Evolutionary conservation across 306 rosid species (phyloP).

Genomic region (Carpinus fangiana): DNA sequence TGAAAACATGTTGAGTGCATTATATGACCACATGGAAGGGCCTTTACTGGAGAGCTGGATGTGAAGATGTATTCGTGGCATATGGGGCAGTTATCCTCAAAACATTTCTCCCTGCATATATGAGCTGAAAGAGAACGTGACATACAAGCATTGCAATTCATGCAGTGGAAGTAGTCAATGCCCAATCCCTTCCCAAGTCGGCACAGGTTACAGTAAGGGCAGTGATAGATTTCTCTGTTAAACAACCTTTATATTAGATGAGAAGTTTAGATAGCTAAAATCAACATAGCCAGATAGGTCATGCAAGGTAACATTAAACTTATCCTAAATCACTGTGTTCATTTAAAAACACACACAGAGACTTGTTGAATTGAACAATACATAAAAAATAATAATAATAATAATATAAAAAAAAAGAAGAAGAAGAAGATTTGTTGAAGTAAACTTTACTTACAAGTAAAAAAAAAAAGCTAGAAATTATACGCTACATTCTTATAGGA

Average conservation of each 20-base stretch:
- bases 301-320: constrained; percentile 10
- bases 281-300: constrained; percentile 6
- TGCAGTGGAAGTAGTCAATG: constrained; percentile 88
- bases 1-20: constrained; percentile 91
- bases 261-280: constrained; percentile 21
- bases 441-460: no score
- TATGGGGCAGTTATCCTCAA: constrained; percentile 89
- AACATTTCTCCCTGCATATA: constrained; percentile 78
- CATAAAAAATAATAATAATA: background rate
- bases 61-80: constrained; percentile 95
- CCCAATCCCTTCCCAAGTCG: constrained; percentile 97
- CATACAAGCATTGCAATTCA: constrained; percentile 99
- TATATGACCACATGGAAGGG: constrained; percentile 88
- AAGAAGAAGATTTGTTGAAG: no score
- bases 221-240: constrained; percentile 90
- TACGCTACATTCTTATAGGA: background rate
- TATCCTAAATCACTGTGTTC: background rate
- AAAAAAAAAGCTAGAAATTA: background rate
- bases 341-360: background rate
- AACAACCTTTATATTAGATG: constrained; percentile 32
- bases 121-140: constrained; percentile 64
- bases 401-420: no score
- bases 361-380: background rate
- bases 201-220: constrained; percentile 94
- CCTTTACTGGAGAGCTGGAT: constrained; percentile 70